Evolutionary conservation across 129 eudicot species (phyloP).

Genomic region (Flaveria brownii): DNA sequence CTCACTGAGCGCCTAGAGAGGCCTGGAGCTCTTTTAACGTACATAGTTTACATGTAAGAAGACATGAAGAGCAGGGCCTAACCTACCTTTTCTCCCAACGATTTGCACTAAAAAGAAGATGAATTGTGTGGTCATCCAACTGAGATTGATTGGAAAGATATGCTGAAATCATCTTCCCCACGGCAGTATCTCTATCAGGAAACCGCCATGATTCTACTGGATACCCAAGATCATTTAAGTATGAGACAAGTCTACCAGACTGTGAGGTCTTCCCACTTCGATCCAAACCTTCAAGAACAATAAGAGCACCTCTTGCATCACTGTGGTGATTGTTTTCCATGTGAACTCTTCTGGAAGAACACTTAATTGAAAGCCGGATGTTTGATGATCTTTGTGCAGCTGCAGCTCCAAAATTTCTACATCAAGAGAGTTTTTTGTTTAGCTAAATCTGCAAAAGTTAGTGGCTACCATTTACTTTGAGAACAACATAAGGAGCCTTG

Average conservation of each 20-base stretch:
- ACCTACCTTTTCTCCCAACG: slow-evolving; percentile 95
- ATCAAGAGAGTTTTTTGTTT: neutral
- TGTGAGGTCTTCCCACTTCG: slow-evolving; percentile 92
- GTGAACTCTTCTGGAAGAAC: slow-evolving; percentile 45
- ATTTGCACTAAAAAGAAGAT: slow-evolving; percentile 85
- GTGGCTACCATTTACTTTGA: neutral
- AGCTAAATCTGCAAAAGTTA: neutral
- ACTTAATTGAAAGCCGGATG: slow-evolving; percentile 35
- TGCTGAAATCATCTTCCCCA: slow-evolving; percentile 81
- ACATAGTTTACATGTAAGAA: neutral
- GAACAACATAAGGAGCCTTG: neutral
- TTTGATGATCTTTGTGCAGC: slow-evolving; percentile 35
- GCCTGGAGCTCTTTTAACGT: neutral
- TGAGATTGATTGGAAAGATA: slow-evolving; percentile 82
- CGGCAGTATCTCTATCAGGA: slow-evolving; percentile 84
- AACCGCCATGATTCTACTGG: slow-evolving; percentile 75
- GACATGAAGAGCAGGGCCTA: slow-evolving; percentile 6
- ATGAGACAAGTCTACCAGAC: slow-evolving; percentile 44
- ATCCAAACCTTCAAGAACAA: slow-evolving; percentile 89
- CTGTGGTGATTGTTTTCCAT: slow-evolving; percentile 41
- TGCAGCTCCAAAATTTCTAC: slow-evolving; percentile 39
- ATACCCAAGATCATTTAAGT: slow-evolving; percentile 55
- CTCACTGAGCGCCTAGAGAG: too few relatives aligned
- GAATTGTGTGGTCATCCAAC: slow-evolving; percentile 79
- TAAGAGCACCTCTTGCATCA: slow-evolving; percentile 71